Evolutionary conservation across 345 rosid species (phyloP).

Genomic region (Mallotus nudiflorus): DNA sequence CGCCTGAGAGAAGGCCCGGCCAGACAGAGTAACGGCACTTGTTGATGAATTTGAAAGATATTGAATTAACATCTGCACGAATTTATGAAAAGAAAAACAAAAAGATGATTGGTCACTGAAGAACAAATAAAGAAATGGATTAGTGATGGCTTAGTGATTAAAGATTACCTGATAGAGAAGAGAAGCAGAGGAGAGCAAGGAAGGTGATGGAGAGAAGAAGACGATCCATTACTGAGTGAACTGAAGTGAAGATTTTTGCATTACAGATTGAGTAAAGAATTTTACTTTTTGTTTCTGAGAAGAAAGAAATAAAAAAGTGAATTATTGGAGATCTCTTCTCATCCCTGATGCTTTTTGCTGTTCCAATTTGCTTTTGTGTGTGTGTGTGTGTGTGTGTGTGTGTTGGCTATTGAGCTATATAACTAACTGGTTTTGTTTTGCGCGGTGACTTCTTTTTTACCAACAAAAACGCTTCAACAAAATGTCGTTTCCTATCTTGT

Average conservation of each 20-base stretch:
- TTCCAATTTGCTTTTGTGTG: too few relatives aligned
- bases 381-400: too few relatives aligned
- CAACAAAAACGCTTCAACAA: too few relatives aligned
- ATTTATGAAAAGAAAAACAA: too few relatives aligned
- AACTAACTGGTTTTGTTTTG: too few relatives aligned
- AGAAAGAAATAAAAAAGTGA: background rate
- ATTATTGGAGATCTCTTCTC: background rate
- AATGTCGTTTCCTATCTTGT: too few relatives aligned
- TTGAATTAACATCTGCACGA: conserved; percentile 39
- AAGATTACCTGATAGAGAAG: conserved; percentile 46
- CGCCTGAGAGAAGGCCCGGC: conserved; percentile 93
- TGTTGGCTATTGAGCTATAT: too few relatives aligned
- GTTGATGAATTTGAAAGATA: too few relatives aligned
- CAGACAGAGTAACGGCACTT: conserved; percentile 75
- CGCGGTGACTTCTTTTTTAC: too few relatives aligned
- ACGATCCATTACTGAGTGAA: conserved; percentile 40
- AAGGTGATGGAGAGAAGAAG: conserved; percentile 26
- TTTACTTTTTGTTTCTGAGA: conserved; percentile 31
- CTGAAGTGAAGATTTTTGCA: too few relatives aligned
- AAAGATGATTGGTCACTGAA: background rate
- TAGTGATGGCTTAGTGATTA: background rate
- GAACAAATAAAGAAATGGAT: background rate
- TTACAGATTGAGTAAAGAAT: conserved; percentile 20
- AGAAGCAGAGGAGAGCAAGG: conserved; percentile 21
- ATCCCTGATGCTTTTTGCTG: too few relatives aligned